phyloP scores from a whole-genome alignment of 768 basidiomycete species.

The Pisolithus microcarpus region DNA sequence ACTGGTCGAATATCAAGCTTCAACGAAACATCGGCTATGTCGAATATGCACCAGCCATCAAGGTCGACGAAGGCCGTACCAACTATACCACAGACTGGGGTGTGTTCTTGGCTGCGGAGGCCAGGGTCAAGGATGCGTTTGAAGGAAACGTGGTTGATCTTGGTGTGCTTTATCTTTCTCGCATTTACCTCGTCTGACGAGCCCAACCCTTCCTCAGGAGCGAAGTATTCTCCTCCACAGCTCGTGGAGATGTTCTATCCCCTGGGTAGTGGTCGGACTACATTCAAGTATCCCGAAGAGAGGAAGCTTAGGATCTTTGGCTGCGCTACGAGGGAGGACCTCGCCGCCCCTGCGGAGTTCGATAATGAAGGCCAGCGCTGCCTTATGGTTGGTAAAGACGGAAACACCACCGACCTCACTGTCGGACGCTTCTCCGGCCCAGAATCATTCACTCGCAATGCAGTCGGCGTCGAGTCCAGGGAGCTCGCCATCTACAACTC shows the following conservation, averaged over 20 bases:
- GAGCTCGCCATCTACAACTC: constrained; percentile 7
- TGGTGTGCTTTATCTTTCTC: constrained; percentile 16
- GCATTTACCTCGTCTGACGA: constrained; percentile 17
- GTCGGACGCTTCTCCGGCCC: constrained; percentile 28
- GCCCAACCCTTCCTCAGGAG: constrained; percentile 19
- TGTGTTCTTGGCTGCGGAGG: constrained; percentile 12
- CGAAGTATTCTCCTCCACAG: constrained; percentile 6
- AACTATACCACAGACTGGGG: constrained; percentile 22
- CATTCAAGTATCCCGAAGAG: neutral
- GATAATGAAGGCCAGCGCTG: constrained; percentile 23
- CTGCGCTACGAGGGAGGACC: constrained; percentile 14
- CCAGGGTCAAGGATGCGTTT: constrained; percentile 22
- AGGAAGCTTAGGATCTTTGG: neutral
- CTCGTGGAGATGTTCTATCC: neutral
- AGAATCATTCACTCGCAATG: constrained; percentile 24
- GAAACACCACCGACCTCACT: constrained; percentile 28
- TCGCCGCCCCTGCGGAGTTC: constrained; percentile 19
- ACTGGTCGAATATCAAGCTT: constrained; percentile 4
- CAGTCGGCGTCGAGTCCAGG: constrained; percentile 2
- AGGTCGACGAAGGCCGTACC: constrained; percentile 16
- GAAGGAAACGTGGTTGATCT: constrained; percentile 28
- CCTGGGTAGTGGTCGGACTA: neutral
- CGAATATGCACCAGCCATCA: constrained; percentile 18
- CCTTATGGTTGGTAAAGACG: constrained; percentile 31
- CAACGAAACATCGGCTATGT: constrained; percentile 20